Percentiles rank a stretch among this genome's conserved stretches.
phyloP scores from a whole-genome alignment of 2,329 filamentous ascomycete genomes.

The Fusarium irregulare region DNA sequence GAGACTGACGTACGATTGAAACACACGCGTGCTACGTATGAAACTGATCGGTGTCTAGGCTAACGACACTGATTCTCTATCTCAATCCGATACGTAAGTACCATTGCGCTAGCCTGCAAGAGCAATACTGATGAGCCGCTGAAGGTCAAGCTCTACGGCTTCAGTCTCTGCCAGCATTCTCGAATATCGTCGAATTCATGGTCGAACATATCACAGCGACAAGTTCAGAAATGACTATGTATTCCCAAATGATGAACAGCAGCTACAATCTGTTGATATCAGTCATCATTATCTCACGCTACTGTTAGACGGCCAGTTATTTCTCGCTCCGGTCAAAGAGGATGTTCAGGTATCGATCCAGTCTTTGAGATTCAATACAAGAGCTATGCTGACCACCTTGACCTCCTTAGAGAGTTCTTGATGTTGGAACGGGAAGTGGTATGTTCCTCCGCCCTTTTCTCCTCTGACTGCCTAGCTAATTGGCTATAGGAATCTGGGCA shows the following conservation, averaged over 20 bases:
- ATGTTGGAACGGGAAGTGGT: conserved; percentile 28
- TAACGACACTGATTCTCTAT: neutral
- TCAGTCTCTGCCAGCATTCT: conserved; percentile 25
- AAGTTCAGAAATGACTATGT: conserved; percentile 20
- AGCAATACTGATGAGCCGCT: too few species aligned
- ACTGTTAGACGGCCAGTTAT: conserved; percentile 7
- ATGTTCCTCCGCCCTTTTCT: neutral
- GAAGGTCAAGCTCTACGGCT: conserved; percentile 21
- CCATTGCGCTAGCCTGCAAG: too few species aligned
- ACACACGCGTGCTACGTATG: too few species aligned
- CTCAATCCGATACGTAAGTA: neutral
- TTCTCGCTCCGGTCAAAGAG: conserved; percentile 5
- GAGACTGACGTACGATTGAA: neutral
- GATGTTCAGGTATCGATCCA: neutral
- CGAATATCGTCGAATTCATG: conserved; percentile 24
- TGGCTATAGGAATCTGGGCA: conserved; percentile 13
- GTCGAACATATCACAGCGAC: conserved; percentile 29
- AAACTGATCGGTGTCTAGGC: neutral
- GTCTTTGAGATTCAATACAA: rapidly evolving
- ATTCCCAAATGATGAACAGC: conserved; percentile 22
- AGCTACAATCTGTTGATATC: conserved; percentile 22
- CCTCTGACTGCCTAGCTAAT: rapidly evolving
- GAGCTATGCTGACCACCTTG: rapidly evolving
- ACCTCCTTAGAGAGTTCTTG: neutral
- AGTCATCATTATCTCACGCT: conserved; percentile 26